These are phyloP conservation scores for Basipetospora chlamydospora DNA, from an alignment of 2,329 filamentous ascomycete species.

Conservation along the genomic window DNA sequence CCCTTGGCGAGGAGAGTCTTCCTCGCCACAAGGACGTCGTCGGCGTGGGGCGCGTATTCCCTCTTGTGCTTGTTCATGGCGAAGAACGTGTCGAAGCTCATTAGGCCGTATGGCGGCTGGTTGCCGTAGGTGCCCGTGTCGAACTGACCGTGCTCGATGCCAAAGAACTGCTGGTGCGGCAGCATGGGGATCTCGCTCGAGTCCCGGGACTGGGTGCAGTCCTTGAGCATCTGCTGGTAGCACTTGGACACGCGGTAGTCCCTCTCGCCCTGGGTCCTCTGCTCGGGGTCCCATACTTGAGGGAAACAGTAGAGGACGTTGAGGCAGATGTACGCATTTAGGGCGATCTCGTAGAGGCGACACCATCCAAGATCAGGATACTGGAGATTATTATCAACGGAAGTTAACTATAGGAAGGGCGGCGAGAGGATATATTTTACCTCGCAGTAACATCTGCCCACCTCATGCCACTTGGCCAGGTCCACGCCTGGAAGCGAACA, in stretches of 20 bases:
- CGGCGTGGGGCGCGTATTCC: background rate
- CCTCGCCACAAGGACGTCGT: slow-evolving; percentile 5
- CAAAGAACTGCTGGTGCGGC: slow-evolving; percentile 11
- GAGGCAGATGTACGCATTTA: slow-evolving; percentile 11
- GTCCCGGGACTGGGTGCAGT: slow-evolving; percentile 1
- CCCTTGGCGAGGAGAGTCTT: slow-evolving; percentile 7
- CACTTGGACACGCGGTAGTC: slow-evolving; percentile 10
- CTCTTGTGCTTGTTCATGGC: background rate
- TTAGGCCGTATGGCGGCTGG: background rate
- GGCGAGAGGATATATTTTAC: background rate
- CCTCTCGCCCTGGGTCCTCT: background rate
- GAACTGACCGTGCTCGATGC: slow-evolving; percentile 6
- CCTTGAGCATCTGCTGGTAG: slow-evolving; percentile 9
- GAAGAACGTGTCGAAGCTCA: background rate
- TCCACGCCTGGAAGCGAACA: slow-evolving; percentile 7
- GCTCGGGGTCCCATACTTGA: slow-evolving; percentile 5
- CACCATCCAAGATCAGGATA: slow-evolving; percentile 9
- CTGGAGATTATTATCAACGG: too few species aligned
- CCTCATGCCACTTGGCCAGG: slow-evolving; percentile 8
- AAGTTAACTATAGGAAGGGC: too few species aligned
- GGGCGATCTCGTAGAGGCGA: slow-evolving; percentile 7
- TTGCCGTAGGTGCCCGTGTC: background rate
- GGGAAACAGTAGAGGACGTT: slow-evolving; percentile 11
- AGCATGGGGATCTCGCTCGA: slow-evolving; percentile 6
- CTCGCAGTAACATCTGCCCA: slow-evolving; percentile 4